These are phyloP conservation scores for Willaertia magna DNA, from an alignment of 208 protist species.

Conservation along the genomic window DNA sequence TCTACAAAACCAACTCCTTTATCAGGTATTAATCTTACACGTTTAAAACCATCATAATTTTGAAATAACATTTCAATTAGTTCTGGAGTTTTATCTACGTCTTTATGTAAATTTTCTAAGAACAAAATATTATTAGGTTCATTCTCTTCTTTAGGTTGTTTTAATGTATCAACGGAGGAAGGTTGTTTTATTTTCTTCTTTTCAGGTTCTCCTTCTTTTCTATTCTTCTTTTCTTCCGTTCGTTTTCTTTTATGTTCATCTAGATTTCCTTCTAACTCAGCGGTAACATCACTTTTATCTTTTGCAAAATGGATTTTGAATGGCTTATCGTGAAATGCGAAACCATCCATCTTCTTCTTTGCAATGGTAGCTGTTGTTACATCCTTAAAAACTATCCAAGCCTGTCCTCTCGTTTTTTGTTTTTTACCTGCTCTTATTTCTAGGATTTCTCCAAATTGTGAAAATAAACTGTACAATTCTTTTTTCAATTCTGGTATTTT, in stretches of 20 bases:
- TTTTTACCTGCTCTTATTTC: not conserved
- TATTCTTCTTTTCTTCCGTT: not conserved
- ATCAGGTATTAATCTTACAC: not conserved
- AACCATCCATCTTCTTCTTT: not conserved
- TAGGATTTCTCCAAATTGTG: not conserved
- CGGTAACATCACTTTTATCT: not conserved
- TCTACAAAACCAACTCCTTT: slow-evolving; percentile 2
- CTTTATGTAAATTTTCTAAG: not conserved
- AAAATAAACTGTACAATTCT: not conserved
- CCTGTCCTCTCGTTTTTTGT: not conserved
- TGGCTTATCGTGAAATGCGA: not conserved
- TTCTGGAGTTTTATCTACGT: not conserved
- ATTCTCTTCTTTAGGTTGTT: not conserved
- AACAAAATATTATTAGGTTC: not conserved
- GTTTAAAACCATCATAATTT: slow-evolving; percentile 7
- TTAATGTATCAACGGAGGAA: not conserved
- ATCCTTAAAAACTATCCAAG: not conserved
- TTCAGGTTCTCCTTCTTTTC: not conserved
- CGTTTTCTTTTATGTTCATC: not conserved
- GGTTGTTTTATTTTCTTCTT: not conserved
- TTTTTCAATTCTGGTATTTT: slow-evolving; percentile 2
- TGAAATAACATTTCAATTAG: not conserved
- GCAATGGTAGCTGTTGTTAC: not conserved
- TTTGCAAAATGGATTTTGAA: not conserved
- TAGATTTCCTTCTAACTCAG: not conserved